Conservation (phyloP, 805 yeast species). For the Suhomyces prunicola region DNA sequence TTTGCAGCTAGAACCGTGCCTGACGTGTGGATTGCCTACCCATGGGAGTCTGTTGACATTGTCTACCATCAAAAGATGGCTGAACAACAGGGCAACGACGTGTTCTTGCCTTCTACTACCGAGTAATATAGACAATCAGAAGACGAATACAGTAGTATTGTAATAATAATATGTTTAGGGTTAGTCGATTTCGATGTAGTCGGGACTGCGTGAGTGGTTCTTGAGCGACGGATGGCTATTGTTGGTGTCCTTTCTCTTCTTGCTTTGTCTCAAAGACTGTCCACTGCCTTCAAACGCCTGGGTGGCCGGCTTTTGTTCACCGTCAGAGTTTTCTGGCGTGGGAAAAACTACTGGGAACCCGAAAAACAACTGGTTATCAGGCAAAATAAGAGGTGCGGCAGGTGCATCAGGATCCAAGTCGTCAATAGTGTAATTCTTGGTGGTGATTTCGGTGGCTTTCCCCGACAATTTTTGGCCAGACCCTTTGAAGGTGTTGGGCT, state of each 20-base stretch:
- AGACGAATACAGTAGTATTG: background rate
- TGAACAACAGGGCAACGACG: conserved; percentile 71
- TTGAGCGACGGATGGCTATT: conserved; percentile 50
- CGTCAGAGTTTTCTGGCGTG: conserved; percentile 23
- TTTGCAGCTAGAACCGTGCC: conserved; percentile 74
- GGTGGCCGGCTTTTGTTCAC: conserved; percentile 20
- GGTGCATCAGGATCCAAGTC: conserved; percentile 54
- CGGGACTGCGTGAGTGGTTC: conserved; percentile 68
- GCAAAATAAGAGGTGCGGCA: conserved; percentile 70
- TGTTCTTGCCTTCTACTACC: conserved; percentile 37
- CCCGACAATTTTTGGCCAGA: conserved; percentile 74
- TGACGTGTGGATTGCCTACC: conserved; percentile 82
- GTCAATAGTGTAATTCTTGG: conserved; percentile 32
- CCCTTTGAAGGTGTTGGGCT: conserved; percentile 46
- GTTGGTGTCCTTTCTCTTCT: conserved; percentile 62
- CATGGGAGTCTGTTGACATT: conserved; percentile 81
- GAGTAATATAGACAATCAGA: conserved; percentile 1
- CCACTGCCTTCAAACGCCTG: conserved; percentile 63
- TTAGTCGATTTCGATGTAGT: conserved; percentile 74
- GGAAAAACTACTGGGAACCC: conserved; percentile 77
- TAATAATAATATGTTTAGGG: background rate
- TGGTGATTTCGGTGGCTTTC: conserved; percentile 28
- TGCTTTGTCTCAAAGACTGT: conserved; percentile 66
- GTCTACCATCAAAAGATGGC: conserved; percentile 71
- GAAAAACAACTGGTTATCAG: conserved; percentile 85